Percentiles rank a stretch among this genome's conserved stretches.
Evolutionary conservation across 164 flowering plant species (phyloP).

Genomic region (Aristolochia californica): DNA sequence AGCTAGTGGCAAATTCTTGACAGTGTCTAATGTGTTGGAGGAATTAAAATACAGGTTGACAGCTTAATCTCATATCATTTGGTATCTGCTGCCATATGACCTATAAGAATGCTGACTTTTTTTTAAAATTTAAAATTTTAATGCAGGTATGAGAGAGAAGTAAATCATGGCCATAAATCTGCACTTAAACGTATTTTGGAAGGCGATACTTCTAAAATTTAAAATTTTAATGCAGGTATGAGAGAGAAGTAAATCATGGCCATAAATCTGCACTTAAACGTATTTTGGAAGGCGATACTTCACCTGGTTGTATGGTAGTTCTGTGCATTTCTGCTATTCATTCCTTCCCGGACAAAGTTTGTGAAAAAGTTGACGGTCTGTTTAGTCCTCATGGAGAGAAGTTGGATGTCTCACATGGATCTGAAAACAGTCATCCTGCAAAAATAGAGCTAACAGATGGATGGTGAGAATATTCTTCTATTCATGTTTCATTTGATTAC

Average conservation of each 20-base stretch:
- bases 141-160: constrained; percentile 91
- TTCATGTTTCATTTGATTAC: background rate
- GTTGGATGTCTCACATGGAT: constrained; percentile 9
- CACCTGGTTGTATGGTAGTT: constrained; percentile 63
- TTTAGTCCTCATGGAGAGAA: constrained; percentile 11
- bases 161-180: constrained; percentile 85
- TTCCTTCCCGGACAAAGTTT: constrained; percentile 10
- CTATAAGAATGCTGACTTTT: constrained; percentile 8
- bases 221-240: constrained; percentile 85
- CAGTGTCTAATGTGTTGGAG: constrained; percentile 74
- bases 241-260: constrained; percentile 90
- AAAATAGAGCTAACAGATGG: constrained; percentile 90
- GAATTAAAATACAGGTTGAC: constrained; percentile 81
- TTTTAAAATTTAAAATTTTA: too few species aligned
- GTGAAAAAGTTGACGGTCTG: constrained; percentile 1
- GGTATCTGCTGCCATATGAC: background rate
- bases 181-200: constrained; percentile 79
- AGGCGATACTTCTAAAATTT: constrained; percentile 82
- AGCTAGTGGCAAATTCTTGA: constrained; percentile 42
- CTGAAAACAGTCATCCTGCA: constrained; percentile 15
- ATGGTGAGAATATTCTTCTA: constrained; percentile 46
- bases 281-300: constrained; percentile 82
- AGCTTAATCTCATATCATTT: background rate
- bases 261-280: constrained; percentile 82
- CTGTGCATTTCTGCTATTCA: constrained; percentile 70